Evolutionary conservation across 2,329 filamentous ascomycete genomes (phyloP).

Genomic region (Pseudogymnoascus sp.): DNA sequence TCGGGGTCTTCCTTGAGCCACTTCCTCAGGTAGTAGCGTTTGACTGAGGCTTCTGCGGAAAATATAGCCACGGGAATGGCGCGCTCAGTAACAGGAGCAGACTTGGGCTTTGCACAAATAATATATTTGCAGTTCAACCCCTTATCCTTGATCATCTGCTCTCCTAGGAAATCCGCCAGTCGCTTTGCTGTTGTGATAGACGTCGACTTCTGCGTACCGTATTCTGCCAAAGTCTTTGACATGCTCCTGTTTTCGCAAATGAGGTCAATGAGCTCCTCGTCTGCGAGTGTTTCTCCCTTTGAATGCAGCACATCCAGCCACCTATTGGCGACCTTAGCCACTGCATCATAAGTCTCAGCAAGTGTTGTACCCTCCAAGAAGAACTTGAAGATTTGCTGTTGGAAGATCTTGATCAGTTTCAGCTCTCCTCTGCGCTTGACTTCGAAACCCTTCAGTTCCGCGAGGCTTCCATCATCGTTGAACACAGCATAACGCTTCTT

Average conservation of each 20-base stretch:
- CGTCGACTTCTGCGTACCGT: slow-evolving; percentile 90
- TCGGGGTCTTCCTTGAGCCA: slow-evolving; percentile 91
- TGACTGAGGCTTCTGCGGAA: slow-evolving; percentile 81
- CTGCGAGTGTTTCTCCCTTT: slow-evolving; percentile 80
- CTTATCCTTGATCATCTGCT: slow-evolving; percentile 99
- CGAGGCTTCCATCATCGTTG: slow-evolving; percentile 92
- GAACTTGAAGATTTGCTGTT: slow-evolving; percentile 98
- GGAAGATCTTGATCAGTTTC: slow-evolving; percentile 99
- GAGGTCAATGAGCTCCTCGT: slow-evolving; percentile 97
- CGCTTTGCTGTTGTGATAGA: slow-evolving; percentile 98
- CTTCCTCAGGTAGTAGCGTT: slow-evolving; percentile 82
- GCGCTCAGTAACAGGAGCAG: slow-evolving; percentile 87
- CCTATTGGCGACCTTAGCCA: slow-evolving; percentile 88
- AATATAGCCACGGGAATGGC: slow-evolving; percentile 96
- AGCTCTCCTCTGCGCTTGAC: slow-evolving; percentile 95
- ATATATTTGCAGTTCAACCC: slow-evolving; percentile 99
- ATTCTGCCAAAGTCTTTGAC: slow-evolving; percentile 94
- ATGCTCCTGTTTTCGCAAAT: slow-evolving; percentile 99
- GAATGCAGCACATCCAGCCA: slow-evolving; percentile 94
- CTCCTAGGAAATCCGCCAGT: slow-evolving; percentile 89
- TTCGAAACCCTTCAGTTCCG: slow-evolving; percentile 95
- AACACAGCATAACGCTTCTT: slow-evolving; percentile 99
- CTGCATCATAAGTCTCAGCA: slow-evolving; percentile 79
- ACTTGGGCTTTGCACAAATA: slow-evolving; percentile 78
- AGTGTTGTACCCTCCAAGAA: slow-evolving; percentile 88